Evolutionary conservation across 257 asterid genomes (phyloP), one percentile per base, ranked within the genome.

Genomic region (Solanum sitiens): DNA sequence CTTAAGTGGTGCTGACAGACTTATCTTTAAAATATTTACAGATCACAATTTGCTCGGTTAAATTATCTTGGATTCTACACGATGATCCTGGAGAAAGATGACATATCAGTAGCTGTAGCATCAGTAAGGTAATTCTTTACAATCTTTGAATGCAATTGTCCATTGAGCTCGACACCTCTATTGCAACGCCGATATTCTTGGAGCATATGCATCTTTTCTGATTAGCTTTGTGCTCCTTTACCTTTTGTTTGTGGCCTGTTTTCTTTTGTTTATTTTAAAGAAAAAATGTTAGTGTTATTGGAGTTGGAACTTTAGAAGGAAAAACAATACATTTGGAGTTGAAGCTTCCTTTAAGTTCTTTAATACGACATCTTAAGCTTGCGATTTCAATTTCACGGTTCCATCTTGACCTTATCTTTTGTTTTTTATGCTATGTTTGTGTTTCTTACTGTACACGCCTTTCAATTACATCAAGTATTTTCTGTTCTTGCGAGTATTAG

Each of bases 1-100:
- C 79, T 83, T 74, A 9, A 50, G 45, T 82, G 30, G 45, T 82
- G 44, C 86, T 82, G 70, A 20, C 45, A 30, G 68, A 82, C 70
- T 82, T 65, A 82, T 50, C 86, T 35, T 71, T 87, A 91, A 61
- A 87, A 90, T 91, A 44, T 91, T 88, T 83, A 86, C 95, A 97
- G 99, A 89, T 97, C 99, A 77, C 94, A 95, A 67, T 95, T 94
- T 91, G 92, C 99, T 18, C 98, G 99, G 80, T 93, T 97, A 87
- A 93, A 95, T 93, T 97, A 96, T 74, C 86, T 84, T 86, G 99
- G 99, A 37, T 97, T 97, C 88, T 95, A 94, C 92, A 94, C 98
- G 4, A 93, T 91, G 87, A 89, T 95, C 86, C 91, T 97, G 95
- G 99, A 97, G 94, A 96, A 94, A 91, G 93, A 97, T 89, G 99